Percentiles rank a stretch among this genome's conserved stretches.
Evolutionary conservation across 2,329 filamentous ascomycete genomes (phyloP).

Genomic region (Paramyrothecium roridum): DNA sequence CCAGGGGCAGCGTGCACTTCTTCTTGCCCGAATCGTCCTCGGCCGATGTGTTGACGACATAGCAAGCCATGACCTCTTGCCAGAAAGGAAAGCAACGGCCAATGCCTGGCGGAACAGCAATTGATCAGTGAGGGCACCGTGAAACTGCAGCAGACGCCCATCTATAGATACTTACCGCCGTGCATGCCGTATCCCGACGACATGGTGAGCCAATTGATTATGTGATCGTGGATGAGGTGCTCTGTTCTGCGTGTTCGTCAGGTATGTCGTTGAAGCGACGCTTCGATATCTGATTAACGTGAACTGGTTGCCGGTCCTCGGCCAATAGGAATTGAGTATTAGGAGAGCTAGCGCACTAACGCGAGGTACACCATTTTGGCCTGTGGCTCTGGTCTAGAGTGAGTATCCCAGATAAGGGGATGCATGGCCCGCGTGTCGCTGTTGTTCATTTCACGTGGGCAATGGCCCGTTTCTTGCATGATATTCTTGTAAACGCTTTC

Average conservation of each 20-base stretch:
- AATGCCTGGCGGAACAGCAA: conserved; percentile 43
- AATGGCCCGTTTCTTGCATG: neutral
- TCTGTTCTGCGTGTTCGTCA: neutral
- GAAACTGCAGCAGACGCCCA: neutral
- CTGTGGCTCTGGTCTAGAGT: too few relatives aligned
- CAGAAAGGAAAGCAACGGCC: conserved; percentile 97
- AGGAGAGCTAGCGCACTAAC: neutral
- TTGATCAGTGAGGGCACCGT: neutral
- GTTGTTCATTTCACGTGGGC: neutral
- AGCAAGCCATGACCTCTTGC: conserved; percentile 98
- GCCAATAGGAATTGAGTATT: neutral
- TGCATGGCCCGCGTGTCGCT: neutral
- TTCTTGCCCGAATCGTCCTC: conserved; percentile 79
- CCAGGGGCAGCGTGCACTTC: conserved; percentile 80
- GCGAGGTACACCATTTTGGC: too few relatives aligned
- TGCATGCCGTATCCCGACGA: conserved; percentile 79
- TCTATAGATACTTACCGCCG: conserved; percentile 61
- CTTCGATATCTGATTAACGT: neutral
- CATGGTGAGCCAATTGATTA: conserved; percentile 50
- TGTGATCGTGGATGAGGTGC: conserved; percentile 16
- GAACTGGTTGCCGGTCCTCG: neutral
- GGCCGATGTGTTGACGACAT: conserved; percentile 84
- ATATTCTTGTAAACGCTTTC: neutral
- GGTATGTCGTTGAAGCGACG: neutral
- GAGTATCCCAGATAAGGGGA: too few relatives aligned